Percentiles rank a stretch among this genome's conserved stretches.
Conservation (phyloP, 2,329 filamentous ascomycete genomes). For the Penicillium brevicompactum region DNA sequence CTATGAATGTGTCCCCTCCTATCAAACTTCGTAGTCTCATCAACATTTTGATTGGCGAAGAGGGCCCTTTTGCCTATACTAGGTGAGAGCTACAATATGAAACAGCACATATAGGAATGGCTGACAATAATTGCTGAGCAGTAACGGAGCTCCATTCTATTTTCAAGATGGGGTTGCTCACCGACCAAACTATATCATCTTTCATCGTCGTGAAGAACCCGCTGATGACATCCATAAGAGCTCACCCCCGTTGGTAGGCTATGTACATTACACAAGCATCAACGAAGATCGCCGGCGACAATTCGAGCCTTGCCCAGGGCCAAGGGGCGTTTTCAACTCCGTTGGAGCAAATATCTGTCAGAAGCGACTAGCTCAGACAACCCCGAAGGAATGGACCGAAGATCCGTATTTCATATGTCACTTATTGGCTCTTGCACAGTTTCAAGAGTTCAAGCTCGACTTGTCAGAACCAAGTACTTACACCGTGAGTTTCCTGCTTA, state of each 20-base stretch:
- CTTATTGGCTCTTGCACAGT: constrained; percentile 18
- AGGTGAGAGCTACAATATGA: constrained; percentile 4
- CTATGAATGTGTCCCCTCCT: neutral
- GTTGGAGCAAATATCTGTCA: neutral
- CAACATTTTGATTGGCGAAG: constrained; percentile 4
- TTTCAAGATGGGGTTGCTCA: constrained; percentile 12
- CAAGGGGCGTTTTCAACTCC: neutral
- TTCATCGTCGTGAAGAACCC: neutral
- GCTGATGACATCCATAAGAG: neutral
- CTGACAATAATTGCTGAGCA: neutral
- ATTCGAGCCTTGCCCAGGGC: neutral
- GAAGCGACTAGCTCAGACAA: constrained; percentile 11
- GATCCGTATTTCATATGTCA: constrained; percentile 19
- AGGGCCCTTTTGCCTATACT: neutral
- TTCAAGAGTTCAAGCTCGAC: constrained; percentile 6
- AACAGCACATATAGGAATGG: neutral
- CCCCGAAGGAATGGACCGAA: constrained; percentile 12
- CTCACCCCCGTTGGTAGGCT: constrained; percentile 1
- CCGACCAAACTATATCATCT: constrained; percentile 8
- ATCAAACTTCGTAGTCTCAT: constrained; percentile 2
- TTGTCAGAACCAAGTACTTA: neutral
- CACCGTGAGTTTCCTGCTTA: constrained; percentile 8
- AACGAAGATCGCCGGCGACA: constrained; percentile 4
- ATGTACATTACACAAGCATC: constrained; percentile 13
- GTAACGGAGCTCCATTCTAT: constrained; percentile 11